A percentile compares a stretch with the other conserved stretches of the same genome.
These are phyloP conservation scores for Drechslerella stenobrocha DNA, from an alignment of 2,329 filamentous ascomycete genomes.

Conservation along the genomic window DNA sequence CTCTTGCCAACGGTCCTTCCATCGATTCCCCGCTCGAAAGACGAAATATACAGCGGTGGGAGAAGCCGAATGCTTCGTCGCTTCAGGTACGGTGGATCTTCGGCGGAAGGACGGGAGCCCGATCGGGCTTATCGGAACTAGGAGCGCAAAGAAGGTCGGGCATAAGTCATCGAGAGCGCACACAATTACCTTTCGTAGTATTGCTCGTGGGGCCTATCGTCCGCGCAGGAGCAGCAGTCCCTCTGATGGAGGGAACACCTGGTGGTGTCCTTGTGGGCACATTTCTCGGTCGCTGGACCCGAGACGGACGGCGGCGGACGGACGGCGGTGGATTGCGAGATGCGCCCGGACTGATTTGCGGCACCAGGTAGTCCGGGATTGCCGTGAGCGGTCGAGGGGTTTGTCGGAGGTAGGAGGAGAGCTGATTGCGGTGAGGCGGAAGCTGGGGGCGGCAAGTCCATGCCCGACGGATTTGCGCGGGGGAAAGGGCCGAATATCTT, in stretches of 20 bases:
- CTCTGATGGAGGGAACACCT: slow-evolving; percentile 45
- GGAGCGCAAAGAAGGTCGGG: slow-evolving; percentile 3
- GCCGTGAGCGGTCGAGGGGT: slow-evolving; percentile 20
- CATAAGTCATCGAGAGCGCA: not conserved
- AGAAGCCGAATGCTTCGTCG: slow-evolving; percentile 27
- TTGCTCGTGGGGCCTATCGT: slow-evolving; percentile 38
- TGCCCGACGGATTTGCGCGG: slow-evolving; percentile 44
- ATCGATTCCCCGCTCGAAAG: not conserved
- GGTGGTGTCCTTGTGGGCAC: slow-evolving; percentile 40
- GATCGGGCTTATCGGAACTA: slow-evolving; percentile 27
- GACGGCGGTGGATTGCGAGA: slow-evolving; percentile 22
- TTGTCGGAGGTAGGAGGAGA: slow-evolving; percentile 21
- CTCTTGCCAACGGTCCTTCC: not conserved
- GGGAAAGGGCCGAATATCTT: slow-evolving; percentile 30
- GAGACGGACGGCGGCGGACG: slow-evolving; percentile 16
- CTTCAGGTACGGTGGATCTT: slow-evolving; percentile 33
- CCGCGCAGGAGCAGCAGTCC: slow-evolving; percentile 43
- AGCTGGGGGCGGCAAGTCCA: slow-evolving; percentile 46
- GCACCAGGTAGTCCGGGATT: slow-evolving; percentile 15
- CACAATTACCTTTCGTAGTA: slow-evolving; percentile 43
- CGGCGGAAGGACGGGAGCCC: slow-evolving; percentile 6
- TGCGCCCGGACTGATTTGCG: slow-evolving; percentile 16
- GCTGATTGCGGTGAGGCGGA: slow-evolving; percentile 30
- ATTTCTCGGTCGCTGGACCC: slow-evolving; percentile 35
- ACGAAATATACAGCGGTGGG: not conserved